Percentiles rank a stretch among this genome's conserved stretches.
phyloP scores from a whole-genome alignment of 768 basidiomycete species.

The Russula emetica region DNA sequence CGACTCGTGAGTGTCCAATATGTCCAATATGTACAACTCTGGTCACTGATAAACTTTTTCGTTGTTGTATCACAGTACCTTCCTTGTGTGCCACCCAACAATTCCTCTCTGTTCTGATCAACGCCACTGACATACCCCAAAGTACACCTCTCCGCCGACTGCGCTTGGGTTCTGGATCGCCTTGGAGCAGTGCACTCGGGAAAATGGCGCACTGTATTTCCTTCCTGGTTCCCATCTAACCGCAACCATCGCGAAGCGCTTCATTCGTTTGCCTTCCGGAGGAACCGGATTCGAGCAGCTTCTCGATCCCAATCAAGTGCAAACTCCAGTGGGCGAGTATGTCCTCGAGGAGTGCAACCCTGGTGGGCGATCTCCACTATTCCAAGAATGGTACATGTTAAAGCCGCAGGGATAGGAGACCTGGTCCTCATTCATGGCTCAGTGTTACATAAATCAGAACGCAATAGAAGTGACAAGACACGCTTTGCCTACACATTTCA shows the following conservation, averaged over 20 bases:
- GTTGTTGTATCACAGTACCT: conserved; percentile 48
- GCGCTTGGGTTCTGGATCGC: conserved; percentile 98
- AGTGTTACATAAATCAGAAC: conserved; percentile 88
- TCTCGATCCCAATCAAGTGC: conserved; percentile 35
- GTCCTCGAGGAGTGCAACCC: conserved; percentile 68
- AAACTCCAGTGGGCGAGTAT: conserved; percentile 45
- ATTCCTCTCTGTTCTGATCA: conserved; percentile 2
- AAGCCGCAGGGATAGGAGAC: conserved; percentile 52
- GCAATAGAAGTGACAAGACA: conserved; percentile 74
- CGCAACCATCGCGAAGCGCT: conserved; percentile 72
- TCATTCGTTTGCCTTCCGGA: conserved; percentile 67
- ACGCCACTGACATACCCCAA: conserved; percentile 35
- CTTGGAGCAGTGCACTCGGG: conserved; percentile 77
- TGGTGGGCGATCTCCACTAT: conserved; percentile 40
- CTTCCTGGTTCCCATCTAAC: conserved; percentile 85
- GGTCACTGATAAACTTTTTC: background rate
- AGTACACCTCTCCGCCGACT: conserved; percentile 90
- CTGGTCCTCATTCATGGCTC: conserved; percentile 91
- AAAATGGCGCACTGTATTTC: conserved; percentile 85
- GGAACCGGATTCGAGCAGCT: conserved; percentile 85
- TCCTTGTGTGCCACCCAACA: conserved; percentile 48
- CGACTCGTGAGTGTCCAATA: conserved; percentile 66
- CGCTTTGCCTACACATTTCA: conserved; percentile 96
- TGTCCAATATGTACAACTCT: conserved; percentile 17
- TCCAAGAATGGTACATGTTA: background rate